Conservation (phyloP, 2,329 filamentous ascomycete genomes). For the Ophiostoma novo-ulmi region DNA sequence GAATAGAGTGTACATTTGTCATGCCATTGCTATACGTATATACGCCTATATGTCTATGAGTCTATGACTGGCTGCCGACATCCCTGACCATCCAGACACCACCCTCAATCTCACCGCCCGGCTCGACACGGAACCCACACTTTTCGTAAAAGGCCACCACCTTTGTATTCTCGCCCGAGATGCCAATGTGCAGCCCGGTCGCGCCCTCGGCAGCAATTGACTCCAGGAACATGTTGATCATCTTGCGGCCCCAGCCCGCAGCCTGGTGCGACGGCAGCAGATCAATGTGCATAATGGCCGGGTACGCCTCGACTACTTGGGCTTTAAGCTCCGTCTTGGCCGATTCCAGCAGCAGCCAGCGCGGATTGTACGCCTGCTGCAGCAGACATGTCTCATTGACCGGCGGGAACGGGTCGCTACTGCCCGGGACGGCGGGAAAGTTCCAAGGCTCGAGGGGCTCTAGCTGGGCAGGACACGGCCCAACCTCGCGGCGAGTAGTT, state of each 20-base stretch:
- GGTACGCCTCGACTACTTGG: slow-evolving; percentile 34
- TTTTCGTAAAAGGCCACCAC: slow-evolving; percentile 47
- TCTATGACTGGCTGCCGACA: slow-evolving; percentile 25
- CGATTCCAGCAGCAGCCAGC: slow-evolving; percentile 38
- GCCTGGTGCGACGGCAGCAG: slow-evolving; percentile 41
- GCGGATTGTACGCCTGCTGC: slow-evolving; percentile 41
- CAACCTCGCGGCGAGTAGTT: slow-evolving; percentile 29
- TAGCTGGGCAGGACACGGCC: slow-evolving; percentile 31
- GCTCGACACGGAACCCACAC: slow-evolving; percentile 41
- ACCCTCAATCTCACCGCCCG: slow-evolving; percentile 34
- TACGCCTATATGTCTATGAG: no score
- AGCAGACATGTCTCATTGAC: slow-evolving; percentile 36
- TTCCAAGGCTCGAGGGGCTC: slow-evolving; percentile 34
- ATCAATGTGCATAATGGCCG: slow-evolving; percentile 48
- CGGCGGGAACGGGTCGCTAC: slow-evolving; percentile 20
- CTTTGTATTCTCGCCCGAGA: slow-evolving; percentile 44
- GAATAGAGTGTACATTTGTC: slow-evolving; percentile 5
- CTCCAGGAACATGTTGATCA: slow-evolving; percentile 41
- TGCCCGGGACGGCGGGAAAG: slow-evolving; percentile 20
- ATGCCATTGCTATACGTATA: neutral
- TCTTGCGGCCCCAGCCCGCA: slow-evolving; percentile 41
- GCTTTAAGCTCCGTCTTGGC: slow-evolving; percentile 32
- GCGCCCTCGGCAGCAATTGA: slow-evolving; percentile 32
- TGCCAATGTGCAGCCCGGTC: slow-evolving; percentile 41
- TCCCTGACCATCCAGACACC: slow-evolving; percentile 43